Conservation (phyloP, 108 stramenopile genomes). For the Skeletonema potamos region DNA sequence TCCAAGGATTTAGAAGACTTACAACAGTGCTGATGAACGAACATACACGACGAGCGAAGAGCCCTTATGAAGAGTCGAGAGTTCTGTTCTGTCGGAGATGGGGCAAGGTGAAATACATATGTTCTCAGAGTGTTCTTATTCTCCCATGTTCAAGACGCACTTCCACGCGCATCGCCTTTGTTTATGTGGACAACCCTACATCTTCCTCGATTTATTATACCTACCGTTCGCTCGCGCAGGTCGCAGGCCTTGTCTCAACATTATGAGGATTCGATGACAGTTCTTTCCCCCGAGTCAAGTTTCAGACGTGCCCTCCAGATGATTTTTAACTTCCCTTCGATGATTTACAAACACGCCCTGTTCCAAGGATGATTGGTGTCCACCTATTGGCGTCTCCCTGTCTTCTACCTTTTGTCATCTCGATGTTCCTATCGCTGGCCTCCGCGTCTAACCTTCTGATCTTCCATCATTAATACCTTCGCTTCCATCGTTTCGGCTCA, state of each 20-base stretch:
- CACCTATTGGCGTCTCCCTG: neutral
- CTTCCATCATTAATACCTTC: neutral
- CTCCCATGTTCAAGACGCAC: neutral
- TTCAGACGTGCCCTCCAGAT: neutral
- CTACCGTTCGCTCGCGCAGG: neutral
- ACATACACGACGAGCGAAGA: too few relatives aligned
- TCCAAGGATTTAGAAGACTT: neutral
- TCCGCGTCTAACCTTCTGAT: neutral
- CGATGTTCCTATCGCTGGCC: neutral
- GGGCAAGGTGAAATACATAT: neutral
- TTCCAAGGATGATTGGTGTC: neutral
- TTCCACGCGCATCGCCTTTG: conserved; percentile 1
- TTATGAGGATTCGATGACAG: neutral
- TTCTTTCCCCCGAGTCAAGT: neutral
- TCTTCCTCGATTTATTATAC: neutral
- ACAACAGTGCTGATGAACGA: neutral
- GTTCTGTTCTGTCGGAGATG: neutral
- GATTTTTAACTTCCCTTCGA: neutral
- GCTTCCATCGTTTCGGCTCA: neutral
- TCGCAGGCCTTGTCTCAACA: neutral
- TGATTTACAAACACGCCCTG: neutral
- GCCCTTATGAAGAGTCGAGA: neutral
- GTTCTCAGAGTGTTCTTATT: neutral
- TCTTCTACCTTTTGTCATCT: neutral
- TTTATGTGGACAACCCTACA: neutral